Conservation (phyloP, 73 alveolate species). For the Breviolum minutum region DNA sequence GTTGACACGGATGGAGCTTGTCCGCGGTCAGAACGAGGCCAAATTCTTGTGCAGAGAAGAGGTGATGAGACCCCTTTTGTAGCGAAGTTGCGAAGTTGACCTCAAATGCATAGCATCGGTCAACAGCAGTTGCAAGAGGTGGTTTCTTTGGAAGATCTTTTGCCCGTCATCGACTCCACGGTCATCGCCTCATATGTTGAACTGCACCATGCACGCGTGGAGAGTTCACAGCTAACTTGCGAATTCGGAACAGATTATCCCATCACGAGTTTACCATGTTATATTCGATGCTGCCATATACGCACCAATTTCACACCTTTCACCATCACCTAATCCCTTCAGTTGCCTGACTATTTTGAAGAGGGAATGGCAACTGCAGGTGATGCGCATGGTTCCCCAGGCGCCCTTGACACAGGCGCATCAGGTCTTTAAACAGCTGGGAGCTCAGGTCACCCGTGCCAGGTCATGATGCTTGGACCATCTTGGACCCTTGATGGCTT, state of each 20-base stretch:
- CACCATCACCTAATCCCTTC: no score
- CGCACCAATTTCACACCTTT: no score
- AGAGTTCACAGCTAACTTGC: no score
- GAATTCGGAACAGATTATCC: no score
- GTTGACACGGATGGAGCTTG: constrained; percentile 88
- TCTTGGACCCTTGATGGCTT: background rate
- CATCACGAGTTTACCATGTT: no score
- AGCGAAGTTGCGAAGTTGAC: background rate
- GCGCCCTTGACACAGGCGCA: constrained; percentile 88
- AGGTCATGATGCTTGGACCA: no score
- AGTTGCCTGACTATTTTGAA: no score
- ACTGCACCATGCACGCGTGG: no score
- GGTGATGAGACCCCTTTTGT: background rate
- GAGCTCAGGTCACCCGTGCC: background rate
- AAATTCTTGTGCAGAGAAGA: background rate
- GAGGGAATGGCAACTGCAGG: background rate
- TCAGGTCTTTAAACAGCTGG: constrained; percentile 84
- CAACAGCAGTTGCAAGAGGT: constrained; percentile 8
- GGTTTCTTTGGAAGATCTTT: constrained; percentile 58
- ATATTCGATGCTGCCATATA: no score
- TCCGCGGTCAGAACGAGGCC: constrained; percentile 86
- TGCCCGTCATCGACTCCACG: constrained; percentile 47
- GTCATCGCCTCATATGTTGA: background rate
- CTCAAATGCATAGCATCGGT: background rate
- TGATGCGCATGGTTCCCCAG: constrained; percentile 88